Evolutionary conservation across 306 rosid species (phyloP), one percentile per base, ranked within the genome.

Genomic region (Quercus alba): DNA sequence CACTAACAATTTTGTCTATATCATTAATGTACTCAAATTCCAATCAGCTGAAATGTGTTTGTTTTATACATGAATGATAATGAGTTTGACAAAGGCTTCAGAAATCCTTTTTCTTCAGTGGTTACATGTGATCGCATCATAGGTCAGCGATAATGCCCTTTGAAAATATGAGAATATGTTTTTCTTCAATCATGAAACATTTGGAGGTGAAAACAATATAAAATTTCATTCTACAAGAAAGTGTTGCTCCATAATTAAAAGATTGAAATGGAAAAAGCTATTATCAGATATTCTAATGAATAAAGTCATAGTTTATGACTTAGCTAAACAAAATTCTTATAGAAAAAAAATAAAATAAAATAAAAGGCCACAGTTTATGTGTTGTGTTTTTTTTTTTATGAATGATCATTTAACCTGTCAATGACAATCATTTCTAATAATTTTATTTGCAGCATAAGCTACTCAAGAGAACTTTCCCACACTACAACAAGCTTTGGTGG

Each of bases 381-480:
- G 51, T 44, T 21, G 11, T 58, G 63, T 20, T 57, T 64, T 74
- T 20, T n/a, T 55, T 35, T 17, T 74, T 26, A 35, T 46, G 31
- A 21, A 59, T 49, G 18, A n/a, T 69, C 17, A 46, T n/a, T 23
- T 23, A 28, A 51, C 71, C 66, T 73, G 70, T 18, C n/a, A 5
- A 35, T 75, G 25, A 64, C n/a, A 23, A 52, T 52, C 35, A 26
- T 18, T 64, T 55, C 13, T 58, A 5, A 41, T 5, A 68, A 46
- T 10, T 55, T 81, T 1, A 71, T 5, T 63, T 86, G 84, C 62
- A 93, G 99, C 85, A 64, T 84, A 58, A 91, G 68, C 81, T 81
- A 76, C 86, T 93, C 99, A 31, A 75, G 91, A 54, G 97, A 95
- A 75, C 77, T 91, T 38, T 93, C 97, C n/a, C 94, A 83, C 25